Conservation (phyloP, 2,329 filamentous ascomycete genomes). For the Ceratocystiopsis sp. region DNA sequence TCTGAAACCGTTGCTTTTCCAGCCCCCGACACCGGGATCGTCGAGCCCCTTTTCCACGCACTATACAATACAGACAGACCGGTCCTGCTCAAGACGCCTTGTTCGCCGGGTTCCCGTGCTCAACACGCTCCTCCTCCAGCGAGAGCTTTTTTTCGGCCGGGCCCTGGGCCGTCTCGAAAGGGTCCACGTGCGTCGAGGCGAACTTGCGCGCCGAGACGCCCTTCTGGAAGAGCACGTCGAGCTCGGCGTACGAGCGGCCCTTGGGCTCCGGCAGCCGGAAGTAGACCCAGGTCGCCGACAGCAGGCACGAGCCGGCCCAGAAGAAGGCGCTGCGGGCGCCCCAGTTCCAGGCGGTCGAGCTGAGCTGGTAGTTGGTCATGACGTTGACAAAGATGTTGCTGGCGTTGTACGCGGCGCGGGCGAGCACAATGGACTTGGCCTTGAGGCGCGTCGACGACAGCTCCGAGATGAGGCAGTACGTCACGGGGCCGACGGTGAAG, state of each 20-base stretch:
- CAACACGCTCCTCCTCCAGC: too few relatives aligned
- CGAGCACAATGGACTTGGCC: slow-evolving; percentile 27
- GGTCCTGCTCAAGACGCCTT: too few relatives aligned
- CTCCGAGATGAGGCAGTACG: slow-evolving; percentile 30
- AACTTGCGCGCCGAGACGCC: slow-evolving; percentile 10
- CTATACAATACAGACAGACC: too few relatives aligned
- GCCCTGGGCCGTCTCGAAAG: too few relatives aligned
- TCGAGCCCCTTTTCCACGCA: too few relatives aligned
- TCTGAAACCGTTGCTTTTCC: too few relatives aligned
- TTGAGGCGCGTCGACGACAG: slow-evolving; percentile 28
- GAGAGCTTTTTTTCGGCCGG: too few relatives aligned
- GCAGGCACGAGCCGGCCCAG: slow-evolving; percentile 24
- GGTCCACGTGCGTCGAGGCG: too few relatives aligned
- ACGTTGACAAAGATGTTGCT: slow-evolving; percentile 24
- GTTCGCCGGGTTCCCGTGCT: too few relatives aligned
- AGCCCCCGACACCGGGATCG: too few relatives aligned
- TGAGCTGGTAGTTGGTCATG: slow-evolving; percentile 21
- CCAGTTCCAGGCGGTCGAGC: slow-evolving; percentile 19
- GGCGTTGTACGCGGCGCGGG: slow-evolving; percentile 26
- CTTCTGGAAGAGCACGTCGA: slow-evolving; percentile 12
- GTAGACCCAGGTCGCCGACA: slow-evolving; percentile 26
- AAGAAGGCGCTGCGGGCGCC: slow-evolving; percentile 26
- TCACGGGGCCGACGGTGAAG: slow-evolving; percentile 24
- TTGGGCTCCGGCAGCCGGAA: slow-evolving; percentile 1
- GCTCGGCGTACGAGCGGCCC: slow-evolving; percentile 1